Conservation (phyloP, 164 flowering plant genomes). For the Magnolia changhungtana region DNA sequence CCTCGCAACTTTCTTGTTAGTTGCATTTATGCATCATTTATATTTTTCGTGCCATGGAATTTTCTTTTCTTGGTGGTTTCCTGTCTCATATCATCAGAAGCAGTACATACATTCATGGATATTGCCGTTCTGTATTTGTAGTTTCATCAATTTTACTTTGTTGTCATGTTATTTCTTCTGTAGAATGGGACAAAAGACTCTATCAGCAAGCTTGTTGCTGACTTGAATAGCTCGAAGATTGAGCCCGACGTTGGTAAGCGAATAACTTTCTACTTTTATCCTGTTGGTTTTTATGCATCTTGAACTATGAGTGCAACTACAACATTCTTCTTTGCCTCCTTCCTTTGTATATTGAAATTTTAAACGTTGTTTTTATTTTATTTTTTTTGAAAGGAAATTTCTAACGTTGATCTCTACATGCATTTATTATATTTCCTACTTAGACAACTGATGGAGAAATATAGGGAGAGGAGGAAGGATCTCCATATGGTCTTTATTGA, state of each 20-base stretch:
- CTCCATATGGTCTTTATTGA: no score
- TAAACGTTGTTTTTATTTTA: neutral
- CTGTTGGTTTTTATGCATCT: neutral
- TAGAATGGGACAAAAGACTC: constrained; percentile 95
- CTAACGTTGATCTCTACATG: neutral
- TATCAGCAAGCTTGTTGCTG: constrained; percentile 83
- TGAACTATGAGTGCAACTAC: neutral
- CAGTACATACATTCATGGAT: no score
- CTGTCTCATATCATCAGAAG: neutral
- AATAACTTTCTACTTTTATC: neutral
- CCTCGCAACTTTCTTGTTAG: no score
- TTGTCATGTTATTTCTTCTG: constrained; percentile 1
- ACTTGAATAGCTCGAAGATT: constrained; percentile 72
- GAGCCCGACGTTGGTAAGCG: constrained; percentile 92
- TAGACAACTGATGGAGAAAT: no score
- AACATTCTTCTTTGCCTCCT: no score
- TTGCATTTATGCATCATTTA: no score
- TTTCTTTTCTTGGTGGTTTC: neutral
- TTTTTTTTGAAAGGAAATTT: no score
- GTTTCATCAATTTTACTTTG: neutral
- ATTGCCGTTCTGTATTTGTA: neutral
- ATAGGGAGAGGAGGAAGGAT: no score
- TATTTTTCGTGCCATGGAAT: no score
- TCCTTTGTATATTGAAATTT: no score
- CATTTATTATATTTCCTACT: no score